A percentile compares a stretch with the other conserved stretches of the same genome.
Conservation (phyloP, 805 yeast genomes). For the Candida patagonica region DNA sequence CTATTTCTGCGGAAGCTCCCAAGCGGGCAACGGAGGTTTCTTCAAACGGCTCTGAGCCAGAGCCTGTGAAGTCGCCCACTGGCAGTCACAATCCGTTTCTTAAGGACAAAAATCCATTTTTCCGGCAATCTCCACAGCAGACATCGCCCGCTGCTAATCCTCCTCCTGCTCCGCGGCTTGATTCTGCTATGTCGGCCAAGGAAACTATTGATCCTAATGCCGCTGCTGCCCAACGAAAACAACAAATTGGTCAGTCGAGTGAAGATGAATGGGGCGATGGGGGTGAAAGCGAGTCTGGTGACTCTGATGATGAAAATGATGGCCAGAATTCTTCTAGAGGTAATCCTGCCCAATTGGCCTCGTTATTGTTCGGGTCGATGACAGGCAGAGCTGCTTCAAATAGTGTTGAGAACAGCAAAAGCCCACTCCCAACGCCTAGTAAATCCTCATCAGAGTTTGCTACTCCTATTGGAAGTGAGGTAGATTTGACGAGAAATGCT, state of each 20-base stretch:
- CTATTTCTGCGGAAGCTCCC: neutral
- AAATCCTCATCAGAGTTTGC: slow-evolving; percentile 3
- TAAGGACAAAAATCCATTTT: slow-evolving; percentile 18
- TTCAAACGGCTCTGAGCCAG: neutral
- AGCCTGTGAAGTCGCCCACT: slow-evolving; percentile 9
- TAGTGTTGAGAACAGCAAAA: neutral
- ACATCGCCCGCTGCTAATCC: slow-evolving; percentile 14
- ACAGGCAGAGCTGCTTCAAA: slow-evolving; percentile 13
- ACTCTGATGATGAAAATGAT: slow-evolving; percentile 24
- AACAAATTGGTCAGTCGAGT: slow-evolving; percentile 27
- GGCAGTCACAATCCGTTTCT: slow-evolving; percentile 7
- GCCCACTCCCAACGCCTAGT: neutral
- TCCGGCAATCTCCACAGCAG: slow-evolving; percentile 10
- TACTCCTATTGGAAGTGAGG: slow-evolving; percentile 3
- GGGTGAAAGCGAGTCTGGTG: slow-evolving; percentile 14
- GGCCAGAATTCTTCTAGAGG: slow-evolving; percentile 26
- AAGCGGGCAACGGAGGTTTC: neutral
- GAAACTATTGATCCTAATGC: slow-evolving; percentile 17
- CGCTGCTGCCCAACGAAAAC: slow-evolving; percentile 26
- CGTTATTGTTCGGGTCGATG: slow-evolving; percentile 35
- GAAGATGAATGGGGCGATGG: slow-evolving; percentile 27
- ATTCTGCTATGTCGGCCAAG: slow-evolving; percentile 12
- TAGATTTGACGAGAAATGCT: neutral
- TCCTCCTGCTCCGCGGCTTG: slow-evolving; percentile 4
- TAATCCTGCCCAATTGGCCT: slow-evolving; percentile 34